Conservation (phyloP, 1,284 basidiomycete genomes). For the Inonotus obliquus region DNA sequence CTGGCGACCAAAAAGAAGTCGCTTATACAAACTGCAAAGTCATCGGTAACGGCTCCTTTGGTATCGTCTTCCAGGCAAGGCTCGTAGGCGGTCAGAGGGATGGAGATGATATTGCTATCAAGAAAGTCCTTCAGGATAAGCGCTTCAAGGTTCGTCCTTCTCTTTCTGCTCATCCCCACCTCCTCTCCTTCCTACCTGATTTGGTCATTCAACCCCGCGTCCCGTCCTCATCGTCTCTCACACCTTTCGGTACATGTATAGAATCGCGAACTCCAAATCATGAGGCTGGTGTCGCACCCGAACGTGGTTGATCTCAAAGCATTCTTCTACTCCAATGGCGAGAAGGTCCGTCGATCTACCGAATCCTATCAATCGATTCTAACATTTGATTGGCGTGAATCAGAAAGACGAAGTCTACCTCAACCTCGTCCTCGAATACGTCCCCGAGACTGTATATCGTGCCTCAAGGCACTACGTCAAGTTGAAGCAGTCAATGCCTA, state of each 20-base stretch:
- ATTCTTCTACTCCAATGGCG: slow-evolving; percentile 99
- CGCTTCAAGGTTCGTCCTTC: slow-evolving; percentile 86
- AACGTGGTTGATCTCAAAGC: slow-evolving; percentile 98
- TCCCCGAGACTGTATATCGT: slow-evolving; percentile 98
- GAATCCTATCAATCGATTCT: slow-evolving; percentile 5
- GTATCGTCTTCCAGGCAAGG: slow-evolving; percentile 93
- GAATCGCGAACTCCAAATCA: slow-evolving; percentile 99
- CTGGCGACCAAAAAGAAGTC: slow-evolving; percentile 84
- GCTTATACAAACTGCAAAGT: slow-evolving; percentile 98
- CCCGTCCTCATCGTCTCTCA: slow-evolving; percentile 4
- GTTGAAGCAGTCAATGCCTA: slow-evolving; percentile 99
- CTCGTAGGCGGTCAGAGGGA: slow-evolving; percentile 58
- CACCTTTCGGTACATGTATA: slow-evolving; percentile 32
- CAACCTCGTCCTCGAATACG: slow-evolving; percentile 98
- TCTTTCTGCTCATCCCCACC: slow-evolving; percentile 20
- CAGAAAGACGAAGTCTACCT: slow-evolving; percentile 99
- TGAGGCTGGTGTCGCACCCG: slow-evolving; percentile 96
- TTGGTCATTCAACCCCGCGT: slow-evolving; percentile 8
- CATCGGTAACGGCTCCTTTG: slow-evolving; percentile 97
- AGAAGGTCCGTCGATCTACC: slow-evolving; percentile 68
- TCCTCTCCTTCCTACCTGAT: slow-evolving; percentile 15
- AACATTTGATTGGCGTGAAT: slow-evolving; percentile 22
- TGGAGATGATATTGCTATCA: slow-evolving; percentile 93
- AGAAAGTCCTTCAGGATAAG: slow-evolving; percentile 99
- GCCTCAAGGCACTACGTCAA: slow-evolving; percentile 98